A percentile compares a stretch with the other conserved stretches of the same genome.
These are phyloP conservation scores for Ramicandelaber brevisporus DNA, from an alignment of 192 early-diverging fungal genomes.

Conservation along the genomic window DNA sequence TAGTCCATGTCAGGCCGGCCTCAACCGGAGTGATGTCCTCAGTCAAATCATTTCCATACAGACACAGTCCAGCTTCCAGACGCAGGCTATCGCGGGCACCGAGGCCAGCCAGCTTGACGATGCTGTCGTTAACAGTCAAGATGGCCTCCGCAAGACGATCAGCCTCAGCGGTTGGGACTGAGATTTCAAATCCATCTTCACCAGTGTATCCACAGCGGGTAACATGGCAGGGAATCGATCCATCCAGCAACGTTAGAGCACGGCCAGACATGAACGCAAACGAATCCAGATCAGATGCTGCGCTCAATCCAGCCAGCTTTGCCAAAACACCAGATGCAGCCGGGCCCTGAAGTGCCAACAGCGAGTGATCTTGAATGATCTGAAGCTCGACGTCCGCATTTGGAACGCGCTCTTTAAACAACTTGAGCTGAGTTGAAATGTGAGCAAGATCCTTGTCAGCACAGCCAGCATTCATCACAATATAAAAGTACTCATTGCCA, in stretches of 20 bases:
- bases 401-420: slow-evolving; percentile 59
- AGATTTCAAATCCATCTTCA: slow-evolving; percentile 98
- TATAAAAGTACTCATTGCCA: slow-evolving; percentile 39
- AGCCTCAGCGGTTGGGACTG: slow-evolving; percentile 48
- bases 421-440: slow-evolving; percentile 44
- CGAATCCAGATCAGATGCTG: slow-evolving; percentile 27
- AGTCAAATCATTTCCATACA: slow-evolving; percentile 91
- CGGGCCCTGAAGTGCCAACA: slow-evolving; percentile 88
- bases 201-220: slow-evolving; percentile 96
- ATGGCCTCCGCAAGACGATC: slow-evolving; percentile 37
- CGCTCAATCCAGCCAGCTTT: slow-evolving; percentile 20
- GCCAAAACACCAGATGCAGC: slow-evolving; percentile 44
- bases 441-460: slow-evolving; percentile 90
- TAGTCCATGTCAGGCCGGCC: slow-evolving; percentile 83
- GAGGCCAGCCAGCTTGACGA: slow-evolving; percentile 83
- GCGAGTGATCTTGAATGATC: slow-evolving; percentile 59
- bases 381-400: slow-evolving; percentile 77
- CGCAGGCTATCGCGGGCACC: slow-evolving; percentile 87
- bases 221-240: slow-evolving; percentile 58
- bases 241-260: slow-evolving; percentile 38
- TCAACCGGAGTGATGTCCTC: slow-evolving; percentile 81
- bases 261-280: slow-evolving; percentile 78
- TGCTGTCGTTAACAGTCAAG: slow-evolving; percentile 32
- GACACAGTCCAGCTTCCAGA: slow-evolving; percentile 87
- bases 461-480: slow-evolving; percentile 91